Percentiles rank a stretch among this genome's conserved stretches.
Conservation (phyloP, 257 asterid genomes). For the Paraleonurus japonicus region DNA sequence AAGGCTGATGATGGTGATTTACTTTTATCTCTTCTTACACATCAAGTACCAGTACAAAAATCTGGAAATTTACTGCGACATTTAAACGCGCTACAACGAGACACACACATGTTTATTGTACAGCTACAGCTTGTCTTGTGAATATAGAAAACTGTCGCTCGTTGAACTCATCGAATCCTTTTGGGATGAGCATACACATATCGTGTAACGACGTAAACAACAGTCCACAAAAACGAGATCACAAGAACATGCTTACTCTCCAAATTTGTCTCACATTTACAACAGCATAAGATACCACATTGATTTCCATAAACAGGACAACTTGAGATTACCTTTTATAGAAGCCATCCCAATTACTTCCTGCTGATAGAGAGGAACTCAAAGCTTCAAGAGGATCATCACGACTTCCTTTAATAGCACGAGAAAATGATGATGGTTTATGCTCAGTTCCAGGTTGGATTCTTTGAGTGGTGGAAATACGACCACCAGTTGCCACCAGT, state of each 20-base stretch:
- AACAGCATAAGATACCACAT: conserved; percentile 18
- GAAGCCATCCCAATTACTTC: conserved; percentile 25
- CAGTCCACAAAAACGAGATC: conserved; percentile 38
- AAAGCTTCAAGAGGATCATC: conserved; percentile 88
- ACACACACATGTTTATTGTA: not conserved
- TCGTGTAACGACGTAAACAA: conserved; percentile 30
- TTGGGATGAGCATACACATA: conserved; percentile 36
- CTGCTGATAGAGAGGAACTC: conserved; percentile 66
- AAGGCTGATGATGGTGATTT: not conserved
- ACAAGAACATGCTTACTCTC: not conserved
- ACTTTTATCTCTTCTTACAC: not conserved
- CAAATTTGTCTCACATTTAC: conserved; percentile 40
- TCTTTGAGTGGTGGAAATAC: conserved; percentile 61
- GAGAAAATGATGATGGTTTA: conserved; percentile 57
- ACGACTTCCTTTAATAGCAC: conserved; percentile 56
- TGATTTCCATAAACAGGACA: conserved; percentile 27
- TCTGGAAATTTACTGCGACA: not conserved
- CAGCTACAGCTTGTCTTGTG: not conserved
- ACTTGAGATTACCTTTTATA: conserved; percentile 32
- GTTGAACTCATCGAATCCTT: conserved; percentile 37
- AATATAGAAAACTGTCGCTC: conserved; percentile 9
- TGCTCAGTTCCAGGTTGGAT: conserved; percentile 49
- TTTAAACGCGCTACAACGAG: not conserved
- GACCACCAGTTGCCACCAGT: conserved; percentile 44
- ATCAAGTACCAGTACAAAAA: not conserved